These are phyloP conservation scores for Cucurbita maxima DNA, from an alignment of 306 rosid genomes.

Conservation along the genomic window DNA sequence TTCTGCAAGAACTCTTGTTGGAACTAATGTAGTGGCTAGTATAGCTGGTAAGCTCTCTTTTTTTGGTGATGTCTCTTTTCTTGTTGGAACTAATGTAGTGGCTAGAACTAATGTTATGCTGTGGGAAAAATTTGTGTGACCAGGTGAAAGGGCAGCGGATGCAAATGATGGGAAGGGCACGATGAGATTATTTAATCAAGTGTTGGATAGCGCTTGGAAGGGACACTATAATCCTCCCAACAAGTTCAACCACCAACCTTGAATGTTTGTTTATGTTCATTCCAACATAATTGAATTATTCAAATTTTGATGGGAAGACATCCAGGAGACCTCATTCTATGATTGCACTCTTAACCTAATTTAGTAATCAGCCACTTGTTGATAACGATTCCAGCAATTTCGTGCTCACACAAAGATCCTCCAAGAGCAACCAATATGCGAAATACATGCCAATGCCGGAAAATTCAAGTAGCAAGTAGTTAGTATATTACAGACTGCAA, in stretches of 20 bases:
- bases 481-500: not conserved
- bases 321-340: not conserved
- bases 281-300: no score
- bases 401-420: not conserved
- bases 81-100: no score
- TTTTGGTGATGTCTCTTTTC: no score
- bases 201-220: no score
- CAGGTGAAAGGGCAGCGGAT: no score
- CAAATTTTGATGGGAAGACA: no score
- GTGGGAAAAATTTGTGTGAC: no score
- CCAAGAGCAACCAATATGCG: slow-evolving; percentile 8
- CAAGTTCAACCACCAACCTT: not conserved
- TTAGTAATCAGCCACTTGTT: not conserved
- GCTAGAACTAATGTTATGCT: no score
- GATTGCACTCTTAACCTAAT: not conserved
- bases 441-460: not conserved
- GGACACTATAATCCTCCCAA: not conserved
- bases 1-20: not conserved
- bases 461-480: not conserved
- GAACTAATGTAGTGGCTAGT: not conserved
- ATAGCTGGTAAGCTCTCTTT: not conserved
- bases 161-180: no score
- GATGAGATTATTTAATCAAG: no score
- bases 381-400: slow-evolving; percentile 1
- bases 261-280: not conserved